Base-by-base conservation (phyloP, 352 stramenopile species). In the Globisporangium spiculum region DNA sequence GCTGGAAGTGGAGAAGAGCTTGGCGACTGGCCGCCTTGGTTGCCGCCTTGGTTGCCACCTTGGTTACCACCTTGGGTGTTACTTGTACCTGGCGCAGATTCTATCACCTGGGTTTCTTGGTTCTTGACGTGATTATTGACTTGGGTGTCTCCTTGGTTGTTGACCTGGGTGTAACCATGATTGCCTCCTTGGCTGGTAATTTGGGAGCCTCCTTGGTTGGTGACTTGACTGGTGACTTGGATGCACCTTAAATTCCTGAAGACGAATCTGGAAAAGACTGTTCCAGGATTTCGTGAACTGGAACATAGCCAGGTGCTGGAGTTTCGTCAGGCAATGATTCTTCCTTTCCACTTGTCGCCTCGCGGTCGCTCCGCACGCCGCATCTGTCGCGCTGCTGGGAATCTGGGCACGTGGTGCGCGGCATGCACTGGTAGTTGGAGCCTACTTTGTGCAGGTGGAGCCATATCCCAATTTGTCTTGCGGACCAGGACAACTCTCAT, bases 401-500 rank as follows among this genome's bases (percentile, higher is more conserved):
- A 46, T 27, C 20, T 26, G 46, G n/a, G n/a, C 60, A 57, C 27
- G 60, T 65, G 3, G 14, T 46, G 6, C 60, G 54, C 12, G 14
- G 18, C 14, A 57, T 20, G 44, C 60, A 65, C 7, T 27, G n/a
- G 8, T 41, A 65, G 18, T 32, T 52, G 38, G 41, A 65, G 16
- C 24, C 38, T 34, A 44, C 24, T 57, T 27, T 0, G 20, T 56
- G 20, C 60, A 65, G 16, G 4, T 10, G 5, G 41, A 65, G 26
- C 41, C 60, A 24, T 44, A 65, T 12, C 54, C 16, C 20, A 65
- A 46, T 30, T 46, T 46, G 16, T 65, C 60, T 65, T 65, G 60
- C 0, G 44, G 41, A 20, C 16, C 22, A 26, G 44, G 60, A 20
- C 60, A 65, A 18, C 27, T 65, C 12, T 16, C 44, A 22, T 4